A percentile compares a stretch with the other conserved stretches of the same genome.
Evolutionary conservation across 1,284 basidiomycete genomes (phyloP).

Genomic region (Erythrobasidium hasegawianum): DNA sequence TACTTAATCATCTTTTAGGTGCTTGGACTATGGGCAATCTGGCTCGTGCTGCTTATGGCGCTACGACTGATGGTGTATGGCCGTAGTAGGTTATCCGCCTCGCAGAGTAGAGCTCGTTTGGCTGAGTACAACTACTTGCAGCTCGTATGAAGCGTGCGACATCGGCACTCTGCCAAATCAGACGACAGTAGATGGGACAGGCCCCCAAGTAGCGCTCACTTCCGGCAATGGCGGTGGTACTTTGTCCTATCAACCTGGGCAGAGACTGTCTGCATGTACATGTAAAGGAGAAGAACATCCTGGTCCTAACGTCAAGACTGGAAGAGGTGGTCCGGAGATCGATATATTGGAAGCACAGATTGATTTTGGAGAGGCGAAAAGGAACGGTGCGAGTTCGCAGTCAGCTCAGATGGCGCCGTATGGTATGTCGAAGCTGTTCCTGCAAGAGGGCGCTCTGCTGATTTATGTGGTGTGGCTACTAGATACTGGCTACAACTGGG

Average conservation of each 20-base stretch:
- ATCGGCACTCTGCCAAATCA: constrained; percentile 58
- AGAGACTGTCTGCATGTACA: constrained; percentile 56
- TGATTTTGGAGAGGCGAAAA: constrained; percentile 41
- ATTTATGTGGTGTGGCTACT: too few relatives aligned
- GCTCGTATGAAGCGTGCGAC: constrained; percentile 55
- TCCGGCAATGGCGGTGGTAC: too few relatives aligned
- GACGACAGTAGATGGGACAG: constrained; percentile 49
- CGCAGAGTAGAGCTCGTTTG: constrained; percentile 42
- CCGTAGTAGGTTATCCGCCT: constrained; percentile 9
- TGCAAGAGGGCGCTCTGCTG: too few relatives aligned
- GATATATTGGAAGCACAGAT: constrained; percentile 64
- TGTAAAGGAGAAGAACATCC: constrained; percentile 62
- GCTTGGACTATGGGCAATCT: constrained; percentile 54
- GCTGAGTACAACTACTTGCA: constrained; percentile 50
- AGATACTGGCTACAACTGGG: neutral
- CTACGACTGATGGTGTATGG: constrained; percentile 35
- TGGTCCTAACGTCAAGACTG: constrained; percentile 56
- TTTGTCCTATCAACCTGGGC: constrained; percentile 49
- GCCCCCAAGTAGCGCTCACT: constrained; percentile 48
- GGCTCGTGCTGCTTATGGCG: constrained; percentile 53
- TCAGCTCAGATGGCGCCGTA: constrained; percentile 65
- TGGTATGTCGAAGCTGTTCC: constrained; percentile 23
- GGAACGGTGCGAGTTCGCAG: constrained; percentile 66
- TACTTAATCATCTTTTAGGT: too few relatives aligned
- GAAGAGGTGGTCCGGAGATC: constrained; percentile 63